These are phyloP conservation scores for Coffea canephora DNA, from an alignment of 257 asterid genomes.

Conservation along the genomic window DNA sequence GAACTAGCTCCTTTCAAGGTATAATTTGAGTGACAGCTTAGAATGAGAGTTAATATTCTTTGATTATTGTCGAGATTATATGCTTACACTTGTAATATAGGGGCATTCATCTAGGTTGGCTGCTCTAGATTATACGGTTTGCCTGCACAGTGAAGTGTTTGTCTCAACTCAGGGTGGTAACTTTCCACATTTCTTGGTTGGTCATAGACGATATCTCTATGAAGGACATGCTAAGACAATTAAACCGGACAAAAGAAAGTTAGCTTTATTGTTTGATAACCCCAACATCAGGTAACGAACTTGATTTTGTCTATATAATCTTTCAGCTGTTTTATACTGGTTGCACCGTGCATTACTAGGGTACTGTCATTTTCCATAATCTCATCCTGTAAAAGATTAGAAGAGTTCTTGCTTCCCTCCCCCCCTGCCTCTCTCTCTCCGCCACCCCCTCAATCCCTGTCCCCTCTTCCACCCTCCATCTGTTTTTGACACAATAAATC, in stretches of 20 bases:
- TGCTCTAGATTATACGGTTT: constrained; percentile 95
- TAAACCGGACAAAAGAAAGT: constrained; percentile 90
- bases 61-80: background rate
- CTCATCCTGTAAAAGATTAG: background rate
- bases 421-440: too few relatives aligned
- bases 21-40: background rate
- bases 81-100: constrained; percentile 34
- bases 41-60: background rate
- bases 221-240: constrained; percentile 89
- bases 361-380: background rate
- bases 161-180: constrained; percentile 97
- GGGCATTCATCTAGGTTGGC: constrained; percentile 97
- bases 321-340: background rate
- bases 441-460: too few relatives aligned
- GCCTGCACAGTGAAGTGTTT: constrained; percentile 93
- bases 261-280: constrained; percentile 74
- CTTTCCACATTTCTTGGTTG: constrained; percentile 96
- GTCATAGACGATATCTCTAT: constrained; percentile 84
- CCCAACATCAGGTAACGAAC: constrained; percentile 66
- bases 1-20: constrained; percentile 89
- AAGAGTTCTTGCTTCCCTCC: background rate
- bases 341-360: background rate
- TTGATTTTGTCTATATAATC: background rate
- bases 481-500: background rate
- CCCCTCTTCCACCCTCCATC: background rate